Evolutionary conservation across 257 asterid species (phyloP).

Genomic region (Scutellaria baicalensis): DNA sequence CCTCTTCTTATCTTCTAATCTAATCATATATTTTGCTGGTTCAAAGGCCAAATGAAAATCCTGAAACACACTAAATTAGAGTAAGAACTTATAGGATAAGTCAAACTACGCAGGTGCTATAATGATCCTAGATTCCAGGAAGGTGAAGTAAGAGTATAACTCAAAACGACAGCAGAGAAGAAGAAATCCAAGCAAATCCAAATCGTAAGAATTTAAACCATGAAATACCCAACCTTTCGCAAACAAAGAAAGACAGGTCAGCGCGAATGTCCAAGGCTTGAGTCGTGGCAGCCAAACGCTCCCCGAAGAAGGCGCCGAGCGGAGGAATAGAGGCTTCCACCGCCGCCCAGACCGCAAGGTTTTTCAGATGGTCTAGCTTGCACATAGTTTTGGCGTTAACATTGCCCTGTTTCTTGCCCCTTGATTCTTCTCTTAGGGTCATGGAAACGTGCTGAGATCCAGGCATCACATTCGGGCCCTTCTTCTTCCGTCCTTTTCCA

Average conservation of each 20-base stretch:
- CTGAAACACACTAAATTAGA: not conserved
- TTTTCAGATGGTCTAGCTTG: constrained; percentile 56
- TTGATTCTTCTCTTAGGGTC: constrained; percentile 41
- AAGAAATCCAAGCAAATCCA: not conserved
- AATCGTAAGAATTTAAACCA: not conserved
- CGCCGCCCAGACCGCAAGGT: constrained; percentile 54
- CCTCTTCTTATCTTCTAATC: not conserved
- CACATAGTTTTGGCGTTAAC: constrained; percentile 52
- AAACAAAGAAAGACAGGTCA: constrained; percentile 46
- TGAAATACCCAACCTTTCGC: constrained; percentile 50
- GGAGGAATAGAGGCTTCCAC: constrained; percentile 40
- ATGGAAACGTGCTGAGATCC: constrained; percentile 18
- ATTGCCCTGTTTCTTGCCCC: constrained; percentile 38
- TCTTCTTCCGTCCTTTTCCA: constrained; percentile 22
- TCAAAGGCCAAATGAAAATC: not conserved
- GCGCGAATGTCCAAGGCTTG: constrained; percentile 49
- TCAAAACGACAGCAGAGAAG: not conserved
- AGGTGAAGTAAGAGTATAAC: not conserved
- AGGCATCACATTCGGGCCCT: constrained; percentile 8
- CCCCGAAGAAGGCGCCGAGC: constrained; percentile 60
- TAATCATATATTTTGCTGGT: not conserved
- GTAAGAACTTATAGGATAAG: not conserved
- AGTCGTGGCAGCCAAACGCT: constrained; percentile 50
- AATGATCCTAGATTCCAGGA: too few species aligned
- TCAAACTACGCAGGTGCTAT: not conserved